phyloP scores from a whole-genome alignment of 2,329 filamentous ascomycete species.

The Phaeoacremonium minimum region DNA sequence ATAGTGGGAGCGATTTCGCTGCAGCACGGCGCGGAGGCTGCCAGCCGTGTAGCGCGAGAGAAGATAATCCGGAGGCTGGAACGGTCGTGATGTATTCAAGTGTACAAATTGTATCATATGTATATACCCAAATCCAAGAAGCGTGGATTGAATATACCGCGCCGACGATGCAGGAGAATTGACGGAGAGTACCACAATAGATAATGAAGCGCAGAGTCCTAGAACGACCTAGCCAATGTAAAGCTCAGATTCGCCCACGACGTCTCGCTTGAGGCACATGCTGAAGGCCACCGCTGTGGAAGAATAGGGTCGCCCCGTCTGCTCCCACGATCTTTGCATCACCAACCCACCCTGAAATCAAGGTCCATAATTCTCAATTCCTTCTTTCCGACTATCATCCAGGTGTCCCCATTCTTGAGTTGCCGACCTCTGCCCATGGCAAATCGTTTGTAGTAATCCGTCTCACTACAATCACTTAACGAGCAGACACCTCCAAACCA shows the following conservation, averaged over 20 bases:
- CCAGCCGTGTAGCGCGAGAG: slow-evolving; percentile 70
- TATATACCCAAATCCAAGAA: too few relatives aligned
- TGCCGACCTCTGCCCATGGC: slow-evolving; percentile 14
- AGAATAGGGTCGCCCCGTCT: too few relatives aligned
- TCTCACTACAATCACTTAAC: slow-evolving; percentile 13
- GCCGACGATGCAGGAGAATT: too few relatives aligned
- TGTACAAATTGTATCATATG: slow-evolving; percentile 1
- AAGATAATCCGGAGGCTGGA: slow-evolving; percentile 57
- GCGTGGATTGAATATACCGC: too few relatives aligned
- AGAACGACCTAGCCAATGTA: too few relatives aligned
- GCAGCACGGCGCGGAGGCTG: slow-evolving; percentile 76
- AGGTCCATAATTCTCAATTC: slow-evolving; percentile 21
- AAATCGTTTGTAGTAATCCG: slow-evolving; percentile 16
- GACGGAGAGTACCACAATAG: too few relatives aligned
- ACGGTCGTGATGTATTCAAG: too few relatives aligned
- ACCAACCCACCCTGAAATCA: slow-evolving; percentile 18
- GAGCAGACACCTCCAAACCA: slow-evolving; percentile 19
- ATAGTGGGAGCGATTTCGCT: slow-evolving; percentile 87
- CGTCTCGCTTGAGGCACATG: too few relatives aligned
- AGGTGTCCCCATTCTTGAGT: slow-evolving; percentile 13
- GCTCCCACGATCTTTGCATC: too few relatives aligned
- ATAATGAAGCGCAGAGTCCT: too few relatives aligned
- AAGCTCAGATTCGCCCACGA: too few relatives aligned
- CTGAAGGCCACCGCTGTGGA: too few relatives aligned
- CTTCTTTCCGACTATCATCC: slow-evolving; percentile 16